These are phyloP conservation scores for Cardiospermum halicacabum DNA, from an alignment of 345 rosid genomes.

Conservation along the genomic window DNA sequence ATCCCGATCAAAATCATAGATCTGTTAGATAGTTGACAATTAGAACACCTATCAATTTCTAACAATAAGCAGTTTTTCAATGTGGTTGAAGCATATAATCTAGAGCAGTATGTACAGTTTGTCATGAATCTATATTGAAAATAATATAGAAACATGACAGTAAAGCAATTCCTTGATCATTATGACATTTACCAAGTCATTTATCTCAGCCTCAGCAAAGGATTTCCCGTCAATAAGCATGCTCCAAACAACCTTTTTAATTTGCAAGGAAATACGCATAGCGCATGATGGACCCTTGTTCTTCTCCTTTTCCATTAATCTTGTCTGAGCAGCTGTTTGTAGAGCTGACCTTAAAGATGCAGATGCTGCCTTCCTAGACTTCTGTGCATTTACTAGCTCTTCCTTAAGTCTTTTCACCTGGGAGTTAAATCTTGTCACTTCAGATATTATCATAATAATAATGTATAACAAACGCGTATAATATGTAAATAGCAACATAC, in stretches of 20 bases:
- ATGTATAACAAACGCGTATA: background rate
- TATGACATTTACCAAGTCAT: conserved; percentile 76
- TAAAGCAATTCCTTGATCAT: background rate
- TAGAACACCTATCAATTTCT: conserved; percentile 16
- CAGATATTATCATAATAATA: background rate
- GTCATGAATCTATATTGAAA: background rate
- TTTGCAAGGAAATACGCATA: conserved; percentile 92
- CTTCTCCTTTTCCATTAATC: conserved; percentile 93
- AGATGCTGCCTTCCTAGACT: conserved; percentile 74
- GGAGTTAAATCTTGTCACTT: conserved; percentile 6
- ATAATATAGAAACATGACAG: background rate
- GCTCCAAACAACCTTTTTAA: conserved; percentile 87
- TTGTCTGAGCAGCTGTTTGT: conserved; percentile 90
- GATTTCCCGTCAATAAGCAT: conserved; percentile 98
- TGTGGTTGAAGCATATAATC: background rate
- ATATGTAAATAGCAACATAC: background rate
- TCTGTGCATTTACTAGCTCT: conserved; percentile 74
- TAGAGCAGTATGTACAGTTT: background rate
- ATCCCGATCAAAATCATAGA: conserved; percentile 96
- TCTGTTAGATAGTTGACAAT: conserved; percentile 37
- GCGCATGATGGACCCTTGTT: conserved; percentile 98
- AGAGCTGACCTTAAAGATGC: conserved; percentile 65
- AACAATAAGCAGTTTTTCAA: conserved; percentile 9
- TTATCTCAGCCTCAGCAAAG: conserved; percentile 99
- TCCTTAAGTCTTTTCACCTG: conserved; percentile 83